Evolutionary conservation across 441 rosid genomes (phyloP).

Genomic region (Syzygium syzygioides): DNA sequence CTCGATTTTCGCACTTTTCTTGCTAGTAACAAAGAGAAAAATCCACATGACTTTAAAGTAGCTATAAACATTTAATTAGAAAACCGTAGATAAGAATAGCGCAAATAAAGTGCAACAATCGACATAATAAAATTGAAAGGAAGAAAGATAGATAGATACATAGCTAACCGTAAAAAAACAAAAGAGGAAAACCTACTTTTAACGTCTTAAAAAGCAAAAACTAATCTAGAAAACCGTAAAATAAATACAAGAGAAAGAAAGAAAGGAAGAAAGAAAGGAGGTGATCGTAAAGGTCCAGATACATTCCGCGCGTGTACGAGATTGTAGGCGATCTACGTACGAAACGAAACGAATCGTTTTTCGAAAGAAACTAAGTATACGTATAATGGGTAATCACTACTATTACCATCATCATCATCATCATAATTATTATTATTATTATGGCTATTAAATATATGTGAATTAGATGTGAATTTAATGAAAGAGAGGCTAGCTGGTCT

Average conservation of each 20-base stretch:
- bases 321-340: accelerated
- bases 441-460: background rate
- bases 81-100: background rate
- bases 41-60: background rate
- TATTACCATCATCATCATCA: background rate
- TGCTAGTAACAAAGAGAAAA: background rate
- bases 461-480: background rate
- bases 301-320: background rate
- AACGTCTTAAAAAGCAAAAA: background rate
- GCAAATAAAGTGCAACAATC: background rate
- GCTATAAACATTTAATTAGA: background rate
- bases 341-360: background rate
- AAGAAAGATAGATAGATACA: background rate
- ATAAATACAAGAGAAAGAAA: background rate
- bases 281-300: background rate
- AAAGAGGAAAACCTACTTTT: background rate
- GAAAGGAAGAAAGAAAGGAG: background rate
- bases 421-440: background rate
- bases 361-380: accelerated
- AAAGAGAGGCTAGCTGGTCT: background rate
- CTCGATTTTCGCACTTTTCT: background rate
- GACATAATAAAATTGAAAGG: background rate
- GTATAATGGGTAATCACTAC: accelerated
- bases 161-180: background rate
- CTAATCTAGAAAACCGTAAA: background rate